Conservation (phyloP, 345 rosid species). For the Ceriops decandra region DNA sequence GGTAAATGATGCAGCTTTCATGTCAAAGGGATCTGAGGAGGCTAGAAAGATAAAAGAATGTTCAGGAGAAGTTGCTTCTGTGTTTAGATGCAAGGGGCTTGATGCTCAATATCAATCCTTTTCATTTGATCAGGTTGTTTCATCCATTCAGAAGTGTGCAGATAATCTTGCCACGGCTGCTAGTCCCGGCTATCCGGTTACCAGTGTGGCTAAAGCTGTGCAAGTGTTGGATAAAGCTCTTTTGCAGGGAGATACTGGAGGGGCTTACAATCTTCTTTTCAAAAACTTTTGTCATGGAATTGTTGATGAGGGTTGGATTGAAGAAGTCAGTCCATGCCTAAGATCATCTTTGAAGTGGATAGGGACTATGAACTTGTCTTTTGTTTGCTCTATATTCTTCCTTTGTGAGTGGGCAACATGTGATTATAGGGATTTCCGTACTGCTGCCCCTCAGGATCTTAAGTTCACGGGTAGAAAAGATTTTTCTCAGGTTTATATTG, state of each 20-base stretch:
- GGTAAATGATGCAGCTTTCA: conserved; percentile 58
- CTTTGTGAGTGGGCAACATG: conserved; percentile 99
- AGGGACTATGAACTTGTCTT: conserved; percentile 59
- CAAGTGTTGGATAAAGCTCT: conserved; percentile 89
- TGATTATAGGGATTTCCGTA: conserved; percentile 80
- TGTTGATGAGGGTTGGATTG: conserved; percentile 76
- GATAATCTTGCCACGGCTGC: conserved; percentile 76
- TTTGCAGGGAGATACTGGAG: conserved; percentile 64
- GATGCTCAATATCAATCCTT: conserved; percentile 71
- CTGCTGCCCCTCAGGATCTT: conserved; percentile 49
- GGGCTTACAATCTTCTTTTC: conserved; percentile 64
- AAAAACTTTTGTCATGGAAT: conserved; percentile 71
- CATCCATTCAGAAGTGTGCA: conserved; percentile 65
- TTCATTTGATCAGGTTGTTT: conserved; percentile 67
- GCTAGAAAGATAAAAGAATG: conserved; percentile 52
- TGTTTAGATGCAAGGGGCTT: conserved; percentile 55
- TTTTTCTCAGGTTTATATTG: conserved; percentile 73
- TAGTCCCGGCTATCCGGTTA: conserved; percentile 61
- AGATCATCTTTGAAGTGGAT: conserved; percentile 85
- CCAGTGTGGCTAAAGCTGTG: conserved; percentile 77
- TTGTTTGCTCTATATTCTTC: conserved; percentile 73
- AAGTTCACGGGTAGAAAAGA: conserved; percentile 83
- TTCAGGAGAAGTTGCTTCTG: conserved; percentile 45
- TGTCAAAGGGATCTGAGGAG: conserved; percentile 67
- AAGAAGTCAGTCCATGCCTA: conserved; percentile 77